phyloP scores from a whole-genome alignment of 306 rosid species.

The Benincasa hispida region DNA sequence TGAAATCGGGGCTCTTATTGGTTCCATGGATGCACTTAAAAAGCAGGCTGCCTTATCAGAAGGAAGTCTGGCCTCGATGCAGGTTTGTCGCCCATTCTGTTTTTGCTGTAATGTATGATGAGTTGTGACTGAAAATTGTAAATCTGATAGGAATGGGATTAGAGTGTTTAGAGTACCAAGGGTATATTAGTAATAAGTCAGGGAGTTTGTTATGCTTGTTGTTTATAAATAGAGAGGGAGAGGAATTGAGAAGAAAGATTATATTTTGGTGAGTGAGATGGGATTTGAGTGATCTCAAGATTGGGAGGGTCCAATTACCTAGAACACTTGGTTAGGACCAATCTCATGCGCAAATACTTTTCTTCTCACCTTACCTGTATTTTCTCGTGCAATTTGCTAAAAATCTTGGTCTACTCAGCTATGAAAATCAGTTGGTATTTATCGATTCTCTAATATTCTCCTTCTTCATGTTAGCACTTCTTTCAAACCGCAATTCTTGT shows the following conservation, averaged over 20 bases:
- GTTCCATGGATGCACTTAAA: conserved; percentile 72
- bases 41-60: conserved; percentile 82
- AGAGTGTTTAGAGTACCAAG: too few relatives aligned
- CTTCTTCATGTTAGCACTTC: background rate
- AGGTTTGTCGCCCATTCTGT: conserved; percentile 31
- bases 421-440: conserved; percentile 5
- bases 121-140: background rate
- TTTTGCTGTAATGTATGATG: background rate
- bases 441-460: background rate
- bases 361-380: background rate
- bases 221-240: too few relatives aligned
- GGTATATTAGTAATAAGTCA: too few relatives aligned
- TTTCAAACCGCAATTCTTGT: background rate
- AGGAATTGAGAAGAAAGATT: too few relatives aligned
- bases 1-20: conserved; percentile 77
- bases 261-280: too few relatives aligned
- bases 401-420: background rate
- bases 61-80: conserved; percentile 84
- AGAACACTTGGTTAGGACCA: too few relatives aligned
- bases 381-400: background rate
- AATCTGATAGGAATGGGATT: too few relatives aligned
- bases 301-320: too few relatives aligned
- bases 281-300: too few relatives aligned
- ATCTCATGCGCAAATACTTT: background rate
- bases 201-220: too few relatives aligned